Percentiles rank a stretch among this genome's conserved stretches.
phyloP scores from a whole-genome alignment of 2,329 filamentous ascomycete genomes.

The Verticillium longisporum region DNA sequence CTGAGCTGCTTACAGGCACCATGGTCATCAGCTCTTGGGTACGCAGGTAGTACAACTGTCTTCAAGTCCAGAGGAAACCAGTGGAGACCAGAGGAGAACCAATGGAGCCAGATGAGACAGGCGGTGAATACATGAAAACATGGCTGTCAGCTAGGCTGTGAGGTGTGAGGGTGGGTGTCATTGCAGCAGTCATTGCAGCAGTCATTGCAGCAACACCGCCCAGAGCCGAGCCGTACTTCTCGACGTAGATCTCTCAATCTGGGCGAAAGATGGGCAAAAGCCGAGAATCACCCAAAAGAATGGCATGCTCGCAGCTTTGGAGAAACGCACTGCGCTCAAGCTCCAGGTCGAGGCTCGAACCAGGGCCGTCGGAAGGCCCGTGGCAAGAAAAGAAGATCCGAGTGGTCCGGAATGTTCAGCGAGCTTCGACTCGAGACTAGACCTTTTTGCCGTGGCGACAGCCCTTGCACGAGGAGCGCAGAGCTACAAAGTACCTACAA shows the following conservation, averaged over 20 bases:
- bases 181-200: not conserved
- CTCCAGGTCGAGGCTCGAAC: not conserved
- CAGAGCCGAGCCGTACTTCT: too few relatives aligned
- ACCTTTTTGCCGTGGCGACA: not conserved
- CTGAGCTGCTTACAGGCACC: not conserved
- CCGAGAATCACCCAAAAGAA: not conserved
- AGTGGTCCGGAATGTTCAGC: conserved; percentile 9
- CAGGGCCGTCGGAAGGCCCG: conserved; percentile 12
- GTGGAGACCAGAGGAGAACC: not conserved
- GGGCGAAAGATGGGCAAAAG: not conserved
- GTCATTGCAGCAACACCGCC: not conserved
- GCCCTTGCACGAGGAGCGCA: not conserved
- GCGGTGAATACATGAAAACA: not conserved
- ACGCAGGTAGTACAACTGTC: too few relatives aligned
- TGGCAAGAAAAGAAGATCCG: conserved; percentile 12
- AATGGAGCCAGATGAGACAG: not conserved
- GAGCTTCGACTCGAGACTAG: not conserved
- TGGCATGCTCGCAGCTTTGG: not conserved
- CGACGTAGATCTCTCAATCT: too few relatives aligned
- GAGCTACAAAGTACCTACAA: not conserved
- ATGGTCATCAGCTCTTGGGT: not conserved
- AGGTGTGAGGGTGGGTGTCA: not conserved
- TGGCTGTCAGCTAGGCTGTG: not conserved
- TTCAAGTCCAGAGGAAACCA: not conserved
- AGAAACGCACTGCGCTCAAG: not conserved